Base-by-base conservation (phyloP, 75 land plant genomes). In the Picea glauca region DNA sequence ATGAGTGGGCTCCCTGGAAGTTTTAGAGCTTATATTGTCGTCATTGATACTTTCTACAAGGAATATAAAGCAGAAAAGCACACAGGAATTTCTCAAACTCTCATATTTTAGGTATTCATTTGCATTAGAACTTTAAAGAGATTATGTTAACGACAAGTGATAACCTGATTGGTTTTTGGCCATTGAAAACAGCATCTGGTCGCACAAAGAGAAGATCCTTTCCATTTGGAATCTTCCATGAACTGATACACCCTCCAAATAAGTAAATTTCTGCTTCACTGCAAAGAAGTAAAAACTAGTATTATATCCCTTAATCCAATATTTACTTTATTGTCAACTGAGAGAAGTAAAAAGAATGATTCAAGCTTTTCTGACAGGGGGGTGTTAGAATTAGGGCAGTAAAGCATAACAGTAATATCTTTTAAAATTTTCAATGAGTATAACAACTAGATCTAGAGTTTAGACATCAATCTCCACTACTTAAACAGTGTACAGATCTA, bases 121-220 rank as follows among this genome's bases (percentile, higher is more conserved):
- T 70, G 74, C 74, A 70, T 70, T 35, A 20, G 3, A 20, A 70
- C n/a, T 18, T 18, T 38, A 70, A 70, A 70, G 13, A 40, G 74
- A 11, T 70, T 70, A 23, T 43, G 26, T 43, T 12, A 21, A 66
- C 3, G 50, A 70, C 9, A 21, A 50, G 56, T 1, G 13, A 31
- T 8, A 46, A 94, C 98, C 99, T 98, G 81, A 98, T 98, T 13
- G 99, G 99, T 78, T 98, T 98, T 78, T 90, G 83, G 21, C 96
- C 96, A 84, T 90, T 91, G 80, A 98, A 98, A 15, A 93, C 94
- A 61, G 99, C 98, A 91, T 98, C 99, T 15, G 99, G 99, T 31
- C 99, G 91, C 50, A 98, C 99, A 80, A 91, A 95, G 26, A 98
- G 92, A 40, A 95, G 85, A 78, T 98, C 99, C 70, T 93, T 91